Evolutionary conservation across 139 green algal genomes (phyloP).

Genomic region (Raphidocelis subcapitata): DNA sequence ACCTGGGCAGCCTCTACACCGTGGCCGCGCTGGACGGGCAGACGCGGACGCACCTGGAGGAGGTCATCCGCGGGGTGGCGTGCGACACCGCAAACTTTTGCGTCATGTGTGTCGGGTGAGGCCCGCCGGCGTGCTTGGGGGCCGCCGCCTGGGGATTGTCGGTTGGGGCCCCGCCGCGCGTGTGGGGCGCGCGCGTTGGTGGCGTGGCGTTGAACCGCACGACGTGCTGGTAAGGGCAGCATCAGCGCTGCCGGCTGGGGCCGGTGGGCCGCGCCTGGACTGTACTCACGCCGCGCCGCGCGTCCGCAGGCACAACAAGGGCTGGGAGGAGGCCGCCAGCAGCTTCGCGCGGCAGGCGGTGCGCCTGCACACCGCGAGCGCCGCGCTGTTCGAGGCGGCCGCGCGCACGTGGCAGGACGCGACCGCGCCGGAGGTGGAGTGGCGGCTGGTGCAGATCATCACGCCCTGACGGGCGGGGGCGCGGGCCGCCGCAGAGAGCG

Average conservation of each 20-base stretch:
- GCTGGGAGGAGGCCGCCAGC: slow-evolving; percentile 71
- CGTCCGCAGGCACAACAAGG: slow-evolving; percentile 74
- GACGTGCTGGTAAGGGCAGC: no score
- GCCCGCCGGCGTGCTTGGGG: background rate
- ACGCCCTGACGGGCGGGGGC: slow-evolving; percentile 11
- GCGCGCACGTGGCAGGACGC: slow-evolving; percentile 50
- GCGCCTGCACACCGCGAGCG: slow-evolving; percentile 72
- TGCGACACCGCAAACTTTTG: slow-evolving; percentile 39
- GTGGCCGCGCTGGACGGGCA: slow-evolving; percentile 80
- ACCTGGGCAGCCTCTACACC: slow-evolving; percentile 72
- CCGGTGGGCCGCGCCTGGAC: no score
- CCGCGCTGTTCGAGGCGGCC: slow-evolving; percentile 67
- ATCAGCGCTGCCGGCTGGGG: no score
- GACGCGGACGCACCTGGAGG: slow-evolving; percentile 56
- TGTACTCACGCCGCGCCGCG: no score
- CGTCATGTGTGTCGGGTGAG: slow-evolving; percentile 68
- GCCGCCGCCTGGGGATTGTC: no score
- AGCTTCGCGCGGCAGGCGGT: slow-evolving; percentile 56
- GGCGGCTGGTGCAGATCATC: slow-evolving; percentile 58
- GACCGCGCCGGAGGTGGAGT: slow-evolving; percentile 33
- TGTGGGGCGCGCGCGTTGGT: background rate
- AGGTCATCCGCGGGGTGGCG: slow-evolving; percentile 44
- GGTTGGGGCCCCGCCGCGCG: no score
- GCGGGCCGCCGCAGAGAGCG: no score
- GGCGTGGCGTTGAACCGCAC: no score